Evolutionary conservation across 352 stramenopile species (phyloP), one percentile per base, ranked within the genome.

Genomic region (Pythium graminicola): DNA sequence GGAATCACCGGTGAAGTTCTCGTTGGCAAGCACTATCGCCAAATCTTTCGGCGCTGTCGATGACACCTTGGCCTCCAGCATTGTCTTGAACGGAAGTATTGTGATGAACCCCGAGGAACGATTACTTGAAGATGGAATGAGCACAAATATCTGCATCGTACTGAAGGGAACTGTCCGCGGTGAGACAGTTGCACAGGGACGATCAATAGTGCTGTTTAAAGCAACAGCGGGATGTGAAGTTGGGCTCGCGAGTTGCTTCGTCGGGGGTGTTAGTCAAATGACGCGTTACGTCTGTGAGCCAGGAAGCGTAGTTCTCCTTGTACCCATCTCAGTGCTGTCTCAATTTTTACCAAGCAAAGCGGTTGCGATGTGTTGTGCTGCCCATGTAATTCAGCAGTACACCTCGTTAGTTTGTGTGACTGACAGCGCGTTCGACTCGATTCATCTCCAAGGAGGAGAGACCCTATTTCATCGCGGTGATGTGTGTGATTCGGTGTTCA

Each of bases 391-490:
- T 28, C 67, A 69, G 9, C 83, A 92, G 50, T 92, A 89, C 56
- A 87, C 73, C 22, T 52, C 66, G 10, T 59, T 91, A 2, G 81
- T 91, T 13, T 86, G 76, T 32, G 47, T 86, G 23, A 66, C 76
- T 1, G 83, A 94, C 50, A 89, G 72, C 27, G 85, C 79, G 23
- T 92, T 94, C 36, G 80, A 94, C 48, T 89, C 78, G 71, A 58
- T 92, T 14, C 83, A 94, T 60, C 62, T 94, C 8, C 80, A 90
- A 53, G 85, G 81, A 46, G 83, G 83, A 20, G 79, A 92, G 47
- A 87, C 66, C 44, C 32, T 94, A 2, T 94, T 91, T 48, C 63
- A 89, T 20, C 75, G 76, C 43, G 83, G 83, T 6, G 83, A 90
- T 39, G 8, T 83, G 22, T 90, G 81, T 27, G 73, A 91, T 64